Evolutionary conservation across 768 basidiomycete genomes (phyloP).

Genomic region (Lentinus brumalis): DNA sequence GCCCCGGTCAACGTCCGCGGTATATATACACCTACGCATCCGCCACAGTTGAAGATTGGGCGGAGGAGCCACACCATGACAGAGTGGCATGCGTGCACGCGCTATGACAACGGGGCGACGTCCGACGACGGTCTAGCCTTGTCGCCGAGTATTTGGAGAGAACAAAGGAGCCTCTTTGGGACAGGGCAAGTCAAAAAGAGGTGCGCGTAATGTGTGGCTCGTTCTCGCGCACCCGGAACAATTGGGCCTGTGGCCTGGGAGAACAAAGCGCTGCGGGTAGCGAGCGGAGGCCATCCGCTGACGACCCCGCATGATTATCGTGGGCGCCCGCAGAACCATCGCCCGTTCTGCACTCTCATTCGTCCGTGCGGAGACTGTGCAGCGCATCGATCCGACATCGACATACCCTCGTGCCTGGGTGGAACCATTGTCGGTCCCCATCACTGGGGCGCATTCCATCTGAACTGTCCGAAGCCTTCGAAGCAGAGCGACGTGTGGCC

Average conservation of each 20-base stretch:
- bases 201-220: slow-evolving; percentile 7
- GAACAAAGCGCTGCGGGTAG: slow-evolving; percentile 8
- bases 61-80: slow-evolving; percentile 12
- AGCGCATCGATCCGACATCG: slow-evolving; percentile 17
- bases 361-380: slow-evolving; percentile 3
- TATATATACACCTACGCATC: neutral
- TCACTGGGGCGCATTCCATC: slow-evolving; percentile 7
- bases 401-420: slow-evolving; percentile 14
- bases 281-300: neutral
- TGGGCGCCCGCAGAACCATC: neutral
- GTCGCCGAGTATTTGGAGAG: neutral
- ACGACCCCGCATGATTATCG: slow-evolving; percentile 11
- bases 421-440: slow-evolving; percentile 4
- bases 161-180: slow-evolving; percentile 17
- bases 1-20: neutral
- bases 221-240: slow-evolving; percentile 16
- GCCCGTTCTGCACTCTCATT: slow-evolving; percentile 2
- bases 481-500: slow-evolving; percentile 17
- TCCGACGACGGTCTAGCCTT: slow-evolving; percentile 5
- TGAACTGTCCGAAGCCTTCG: slow-evolving; percentile 10
- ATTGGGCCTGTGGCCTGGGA: slow-evolving; percentile 14
- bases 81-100: slow-evolving; percentile 14
- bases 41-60: slow-evolving; percentile 10
- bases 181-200: slow-evolving; percentile 8
- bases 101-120: slow-evolving; percentile 19